Conservation (phyloP, 305 asterid species). For the Solanum hybrid region DNA sequence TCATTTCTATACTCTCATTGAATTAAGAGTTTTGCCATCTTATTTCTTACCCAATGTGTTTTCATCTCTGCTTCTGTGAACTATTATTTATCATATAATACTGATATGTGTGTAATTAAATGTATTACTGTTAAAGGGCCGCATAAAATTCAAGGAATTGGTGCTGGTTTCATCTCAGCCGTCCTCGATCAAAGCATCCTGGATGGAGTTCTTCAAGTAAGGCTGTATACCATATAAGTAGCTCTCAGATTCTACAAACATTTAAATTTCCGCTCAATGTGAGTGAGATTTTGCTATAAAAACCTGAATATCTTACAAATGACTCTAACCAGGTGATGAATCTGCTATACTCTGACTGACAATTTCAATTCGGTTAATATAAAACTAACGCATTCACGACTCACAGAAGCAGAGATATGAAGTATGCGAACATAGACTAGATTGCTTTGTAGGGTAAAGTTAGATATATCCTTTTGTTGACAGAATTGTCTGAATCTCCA, state of each 20-base stretch:
- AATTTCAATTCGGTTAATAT: neutral
- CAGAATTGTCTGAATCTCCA: neutral
- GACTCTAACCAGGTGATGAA: neutral
- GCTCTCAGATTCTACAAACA: neutral
- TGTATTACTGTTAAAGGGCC: constrained; percentile 13
- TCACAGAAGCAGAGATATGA: neutral
- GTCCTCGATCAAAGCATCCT: constrained; percentile 27
- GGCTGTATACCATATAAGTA: neutral
- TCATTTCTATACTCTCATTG: neutral
- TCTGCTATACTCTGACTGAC: neutral
- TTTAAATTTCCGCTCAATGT: neutral
- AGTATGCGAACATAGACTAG: neutral
- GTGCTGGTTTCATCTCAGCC: constrained; percentile 31
- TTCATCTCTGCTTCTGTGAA: neutral
- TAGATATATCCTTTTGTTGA: neutral
- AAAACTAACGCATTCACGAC: neutral
- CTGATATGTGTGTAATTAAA: neutral
- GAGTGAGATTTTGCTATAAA: neutral
- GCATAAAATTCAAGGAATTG: constrained; percentile 39
- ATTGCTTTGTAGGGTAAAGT: neutral
- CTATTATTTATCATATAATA: neutral
- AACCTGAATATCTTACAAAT: neutral
- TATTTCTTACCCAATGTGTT: neutral
- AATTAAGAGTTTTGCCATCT: neutral
- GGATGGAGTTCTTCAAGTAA: constrained; percentile 33